These are phyloP conservation scores for Cercospora sp. DNA, from an alignment of 2,329 filamentous ascomycete genomes.

Conservation along the genomic window DNA sequence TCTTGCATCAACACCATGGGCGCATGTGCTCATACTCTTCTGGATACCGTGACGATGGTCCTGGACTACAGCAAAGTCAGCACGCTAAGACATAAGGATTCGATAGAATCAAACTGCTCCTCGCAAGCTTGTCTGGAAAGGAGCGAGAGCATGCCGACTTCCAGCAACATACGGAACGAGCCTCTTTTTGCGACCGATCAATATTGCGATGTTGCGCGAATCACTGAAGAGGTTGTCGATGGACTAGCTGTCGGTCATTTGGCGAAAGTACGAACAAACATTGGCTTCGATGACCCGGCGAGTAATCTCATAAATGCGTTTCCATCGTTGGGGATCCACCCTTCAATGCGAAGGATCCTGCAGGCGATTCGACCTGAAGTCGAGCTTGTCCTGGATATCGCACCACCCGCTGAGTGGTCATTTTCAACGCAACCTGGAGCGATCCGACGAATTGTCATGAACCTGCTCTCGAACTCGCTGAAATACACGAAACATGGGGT, in stretches of 20 bases:
- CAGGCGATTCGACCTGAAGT: slow-evolving; percentile 25
- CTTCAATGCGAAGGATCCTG: slow-evolving; percentile 20
- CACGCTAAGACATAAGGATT: slow-evolving; percentile 15
- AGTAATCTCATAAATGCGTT: slow-evolving; percentile 5
- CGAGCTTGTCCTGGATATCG: slow-evolving; percentile 44
- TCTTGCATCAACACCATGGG: slow-evolving; percentile 28
- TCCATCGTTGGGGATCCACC: slow-evolving; percentile 1
- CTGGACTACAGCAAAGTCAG: slow-evolving; percentile 28
- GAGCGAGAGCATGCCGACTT: slow-evolving; percentile 16
- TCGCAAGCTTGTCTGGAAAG: slow-evolving; percentile 16
- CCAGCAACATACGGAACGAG: slow-evolving; percentile 14
- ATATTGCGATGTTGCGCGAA: slow-evolving; percentile 23
- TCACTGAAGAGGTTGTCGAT: slow-evolving; percentile 28
- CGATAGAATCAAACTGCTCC: neutral
- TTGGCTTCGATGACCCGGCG: slow-evolving; percentile 21
- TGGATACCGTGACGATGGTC: slow-evolving; percentile 27
- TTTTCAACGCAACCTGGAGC: slow-evolving; percentile 39
- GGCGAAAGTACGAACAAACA: slow-evolving; percentile 20
- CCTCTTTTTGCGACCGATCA: slow-evolving; percentile 25
- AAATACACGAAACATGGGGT: slow-evolving; percentile 43
- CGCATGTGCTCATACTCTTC: slow-evolving; percentile 25
- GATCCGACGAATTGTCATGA: slow-evolving; percentile 49
- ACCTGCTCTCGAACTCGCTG: slow-evolving; percentile 34
- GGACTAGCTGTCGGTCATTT: slow-evolving; percentile 22
- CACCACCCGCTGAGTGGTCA: slow-evolving; percentile 25